Percentiles rank a stretch among this genome's conserved stretches.
phyloP scores from a whole-genome alignment of 1,139 yeast species.

The Geotrichum bryndzae region DNA sequence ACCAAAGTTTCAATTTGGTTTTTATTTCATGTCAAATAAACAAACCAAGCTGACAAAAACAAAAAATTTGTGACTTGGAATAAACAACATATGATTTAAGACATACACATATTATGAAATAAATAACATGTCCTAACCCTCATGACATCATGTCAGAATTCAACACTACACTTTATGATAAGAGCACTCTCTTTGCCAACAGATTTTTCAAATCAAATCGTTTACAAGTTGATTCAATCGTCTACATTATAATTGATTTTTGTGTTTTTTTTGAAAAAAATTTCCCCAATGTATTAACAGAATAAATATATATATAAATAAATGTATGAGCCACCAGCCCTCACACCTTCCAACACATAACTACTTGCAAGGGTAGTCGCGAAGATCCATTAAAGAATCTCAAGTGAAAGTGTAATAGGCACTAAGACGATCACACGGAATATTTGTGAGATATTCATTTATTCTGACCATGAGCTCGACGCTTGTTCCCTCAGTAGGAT shows the following conservation, averaged over 20 bases:
- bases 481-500: slow-evolving; percentile 42
- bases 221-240: not conserved
- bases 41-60: too few species aligned
- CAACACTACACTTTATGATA: too few species aligned
- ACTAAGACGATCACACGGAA: slow-evolving; percentile 46
- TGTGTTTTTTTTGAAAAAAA: not conserved
- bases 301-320: not conserved
- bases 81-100: too few species aligned
- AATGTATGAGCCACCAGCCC: slow-evolving; percentile 63
- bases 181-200: too few species aligned
- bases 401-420: slow-evolving; percentile 43
- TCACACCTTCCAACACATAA: slow-evolving; percentile 36
- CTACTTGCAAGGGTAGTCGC: slow-evolving; percentile 37
- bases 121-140: too few species aligned
- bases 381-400: slow-evolving; percentile 20
- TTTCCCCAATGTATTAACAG: not conserved
- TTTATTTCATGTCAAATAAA: too few species aligned
- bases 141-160: too few species aligned
- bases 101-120: too few species aligned
- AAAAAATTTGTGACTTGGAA: too few species aligned
- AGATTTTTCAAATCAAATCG: too few species aligned
- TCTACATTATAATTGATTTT: not conserved
- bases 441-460: slow-evolving; percentile 35
- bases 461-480: slow-evolving; percentile 66
- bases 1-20: too few species aligned